These are phyloP conservation scores for Tetradesmus lagerheimii DNA, from an alignment of 139 green algal genomes.

Conservation along the genomic window DNA sequence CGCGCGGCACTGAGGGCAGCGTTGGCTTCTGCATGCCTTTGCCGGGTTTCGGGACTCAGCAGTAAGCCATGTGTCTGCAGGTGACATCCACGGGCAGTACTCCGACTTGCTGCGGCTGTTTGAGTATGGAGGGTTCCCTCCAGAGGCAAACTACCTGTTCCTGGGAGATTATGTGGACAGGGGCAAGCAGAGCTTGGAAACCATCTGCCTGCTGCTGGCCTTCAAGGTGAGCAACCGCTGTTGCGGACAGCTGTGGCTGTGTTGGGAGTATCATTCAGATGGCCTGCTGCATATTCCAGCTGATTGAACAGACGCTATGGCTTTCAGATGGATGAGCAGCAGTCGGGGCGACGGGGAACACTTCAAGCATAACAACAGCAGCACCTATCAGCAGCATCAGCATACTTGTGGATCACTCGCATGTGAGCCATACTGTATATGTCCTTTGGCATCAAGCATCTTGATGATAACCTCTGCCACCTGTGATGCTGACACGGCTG, in stretches of 20 bases:
- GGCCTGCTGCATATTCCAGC: neutral
- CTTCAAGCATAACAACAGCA: neutral
- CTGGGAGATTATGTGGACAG: slow-evolving; percentile 99
- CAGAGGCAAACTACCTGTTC: slow-evolving; percentile 99
- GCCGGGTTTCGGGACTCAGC: slow-evolving; percentile 4
- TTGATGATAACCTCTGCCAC: neutral
- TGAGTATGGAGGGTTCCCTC: slow-evolving; percentile 99
- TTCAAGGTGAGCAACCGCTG: slow-evolving; percentile 91
- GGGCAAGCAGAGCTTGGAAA: slow-evolving; percentile 99
- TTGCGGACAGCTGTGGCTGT: neutral
- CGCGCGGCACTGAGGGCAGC: neutral
- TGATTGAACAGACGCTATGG: neutral
- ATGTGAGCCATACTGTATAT: neutral
- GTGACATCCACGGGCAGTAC: slow-evolving; percentile 99
- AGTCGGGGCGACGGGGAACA: too few relatives aligned
- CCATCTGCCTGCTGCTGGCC: slow-evolving; percentile 98
- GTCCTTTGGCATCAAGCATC: neutral
- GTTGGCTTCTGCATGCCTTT: neutral
- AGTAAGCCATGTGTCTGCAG: slow-evolving; percentile 58
- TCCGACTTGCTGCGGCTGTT: slow-evolving; percentile 98
- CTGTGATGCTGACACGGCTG: neutral
- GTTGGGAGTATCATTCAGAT: neutral
- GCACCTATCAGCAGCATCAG: neutral
- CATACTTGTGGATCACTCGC: neutral
- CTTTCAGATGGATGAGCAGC: neutral